These are phyloP conservation scores for Telfairia occidentalis DNA, from an alignment of 331 rosid species.

Conservation along the genomic window DNA sequence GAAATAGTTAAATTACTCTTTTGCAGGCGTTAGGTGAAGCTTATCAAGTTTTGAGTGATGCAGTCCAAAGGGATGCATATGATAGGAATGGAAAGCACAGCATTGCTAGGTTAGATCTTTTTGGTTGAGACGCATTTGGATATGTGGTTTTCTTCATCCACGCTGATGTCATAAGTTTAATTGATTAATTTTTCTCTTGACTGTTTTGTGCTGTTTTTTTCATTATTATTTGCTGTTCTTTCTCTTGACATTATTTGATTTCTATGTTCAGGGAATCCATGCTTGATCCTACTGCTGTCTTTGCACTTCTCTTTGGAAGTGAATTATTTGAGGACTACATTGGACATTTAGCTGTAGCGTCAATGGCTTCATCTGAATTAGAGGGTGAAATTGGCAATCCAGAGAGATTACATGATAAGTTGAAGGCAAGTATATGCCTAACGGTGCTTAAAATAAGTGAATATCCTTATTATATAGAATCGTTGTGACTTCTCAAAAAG, in stretches of 20 bases:
- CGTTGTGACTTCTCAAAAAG: neutral
- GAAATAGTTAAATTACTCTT: neutral
- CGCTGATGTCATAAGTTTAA: neutral
- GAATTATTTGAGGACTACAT: slow-evolving; percentile 83
- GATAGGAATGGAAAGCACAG: slow-evolving; percentile 71
- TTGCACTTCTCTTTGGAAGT: slow-evolving; percentile 81
- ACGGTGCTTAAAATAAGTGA: neutral
- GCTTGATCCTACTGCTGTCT: slow-evolving; percentile 88
- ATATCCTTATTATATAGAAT: neutral
- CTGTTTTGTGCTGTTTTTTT: neutral
- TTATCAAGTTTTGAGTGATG: slow-evolving; percentile 82
- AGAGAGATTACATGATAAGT: slow-evolving; percentile 56
- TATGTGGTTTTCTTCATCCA: neutral
- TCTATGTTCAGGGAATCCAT: slow-evolving; percentile 56
- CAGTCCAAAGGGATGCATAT: slow-evolving; percentile 64
- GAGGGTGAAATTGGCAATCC: slow-evolving; percentile 43
- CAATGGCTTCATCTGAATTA: slow-evolving; percentile 79
- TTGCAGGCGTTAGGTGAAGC: slow-evolving; percentile 75
- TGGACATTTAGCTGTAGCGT: slow-evolving; percentile 83
- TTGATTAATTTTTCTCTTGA: neutral
- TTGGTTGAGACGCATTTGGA: neutral
- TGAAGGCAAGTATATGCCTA: slow-evolving; percentile 59
- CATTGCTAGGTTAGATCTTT: slow-evolving; percentile 45
- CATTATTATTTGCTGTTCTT: neutral
- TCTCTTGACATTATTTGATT: neutral